Evolutionary conservation across 257 asterid species (phyloP), one percentile per base, ranked within the genome.

Genomic region (Solanum infundibuliforme): DNA sequence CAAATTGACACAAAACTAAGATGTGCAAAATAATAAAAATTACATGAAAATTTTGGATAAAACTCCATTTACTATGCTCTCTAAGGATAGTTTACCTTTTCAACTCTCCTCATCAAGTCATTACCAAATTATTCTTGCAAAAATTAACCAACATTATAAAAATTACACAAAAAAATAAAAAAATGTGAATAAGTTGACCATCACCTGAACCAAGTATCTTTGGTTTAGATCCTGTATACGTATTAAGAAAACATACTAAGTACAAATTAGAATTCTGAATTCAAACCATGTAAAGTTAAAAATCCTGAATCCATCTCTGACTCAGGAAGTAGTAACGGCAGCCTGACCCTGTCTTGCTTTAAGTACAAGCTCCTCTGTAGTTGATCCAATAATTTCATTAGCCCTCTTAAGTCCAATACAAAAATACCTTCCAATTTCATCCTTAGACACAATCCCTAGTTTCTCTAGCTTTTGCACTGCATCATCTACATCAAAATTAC

Each of bases 401-500:
- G 98, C 99, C 36, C 98, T 96, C 94, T 92, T 95, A 21, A 97
- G 94, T 23, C 98, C 98, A 27, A 95, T 98, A 29, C 96, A 95
- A 87, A 86, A 94, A 89, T 94, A 96, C 89, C 98, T 89, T 91
- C 98, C 98, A 68, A 95, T 94, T 14, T 97, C 31, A 87, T 95
- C 98, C 98, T 95, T 76, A 83, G 92, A 87, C 77, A 97, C 97
- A 88, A 97, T 92, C 84, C 99, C 98, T 39, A 97, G 87, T 93
- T 93, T 95, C 93, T 97, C 99, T 89, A 97, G 76, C 90, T 97
- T 97, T 83, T 92, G 94, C 46, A 97, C 98, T 7, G 99, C 99
- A 76, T 95, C 99, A 88, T 93, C 98, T 87, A 95, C 99, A 86
- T 97, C 99, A 89, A 97, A 97, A 86, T 97, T 92, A 89, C 98